Conservation (phyloP, 306 rosid species). For the Ochetophila trinervis region DNA sequence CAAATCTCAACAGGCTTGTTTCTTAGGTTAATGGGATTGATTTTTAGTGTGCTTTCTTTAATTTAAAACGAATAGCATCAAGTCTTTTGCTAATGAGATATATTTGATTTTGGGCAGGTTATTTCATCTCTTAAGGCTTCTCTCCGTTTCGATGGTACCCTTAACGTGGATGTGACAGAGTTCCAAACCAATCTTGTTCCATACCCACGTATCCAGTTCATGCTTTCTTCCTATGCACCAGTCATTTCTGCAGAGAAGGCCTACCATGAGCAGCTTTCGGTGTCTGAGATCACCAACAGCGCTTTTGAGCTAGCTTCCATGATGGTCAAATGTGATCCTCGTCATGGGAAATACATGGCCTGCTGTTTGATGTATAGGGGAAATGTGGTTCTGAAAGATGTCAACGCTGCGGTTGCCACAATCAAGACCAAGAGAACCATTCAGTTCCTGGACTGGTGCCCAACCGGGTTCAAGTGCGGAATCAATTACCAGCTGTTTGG, state of each 20-base stretch:
- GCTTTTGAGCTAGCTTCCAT: conserved; percentile 42
- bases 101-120: conserved; percentile 25
- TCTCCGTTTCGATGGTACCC: conserved; percentile 43
- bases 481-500: conserved; percentile 52
- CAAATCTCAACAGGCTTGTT: conserved; percentile 44
- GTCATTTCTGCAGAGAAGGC: conserved; percentile 47
- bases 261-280: conserved; percentile 48
- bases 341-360: conserved; percentile 48
- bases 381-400: conserved; percentile 42
- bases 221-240: conserved; percentile 48
- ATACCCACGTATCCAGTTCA: conserved; percentile 45
- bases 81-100: no score
- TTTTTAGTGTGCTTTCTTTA: no score
- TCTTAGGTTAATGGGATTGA: conserved; percentile 28
- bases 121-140: conserved; percentile 42
- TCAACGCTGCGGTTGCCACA: conserved; percentile 39
- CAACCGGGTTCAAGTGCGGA: conserved; percentile 47
- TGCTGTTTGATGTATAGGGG: conserved; percentile 50
- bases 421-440: conserved; percentile 47
- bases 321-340: conserved; percentile 50
- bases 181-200: conserved; percentile 49
- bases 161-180: conserved; percentile 47
- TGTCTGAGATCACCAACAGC: conserved; percentile 41
- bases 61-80: no score
- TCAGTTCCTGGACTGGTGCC: conserved; percentile 46